A percentile compares a stretch with the other conserved stretches of the same genome.
These are phyloP conservation scores for Calocybe gambosa DNA, from an alignment of 1,284 basidiomycete genomes.

Conservation along the genomic window DNA sequence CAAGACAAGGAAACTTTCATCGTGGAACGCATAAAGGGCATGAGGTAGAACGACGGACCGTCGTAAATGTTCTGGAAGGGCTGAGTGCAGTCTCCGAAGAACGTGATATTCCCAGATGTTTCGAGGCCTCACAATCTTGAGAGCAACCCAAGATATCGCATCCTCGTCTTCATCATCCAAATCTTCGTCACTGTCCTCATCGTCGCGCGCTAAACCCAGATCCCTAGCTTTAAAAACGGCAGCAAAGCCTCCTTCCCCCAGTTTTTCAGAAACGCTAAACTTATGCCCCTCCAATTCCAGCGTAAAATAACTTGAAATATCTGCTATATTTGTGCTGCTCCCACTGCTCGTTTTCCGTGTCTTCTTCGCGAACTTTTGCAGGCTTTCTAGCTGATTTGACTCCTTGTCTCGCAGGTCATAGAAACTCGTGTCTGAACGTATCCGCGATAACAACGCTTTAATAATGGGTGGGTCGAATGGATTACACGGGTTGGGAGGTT, in stretches of 20 bases:
- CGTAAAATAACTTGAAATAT: conserved; percentile 37
- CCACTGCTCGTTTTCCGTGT: conserved; percentile 44
- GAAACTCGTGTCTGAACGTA: conserved; percentile 62
- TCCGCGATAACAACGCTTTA: conserved; percentile 59
- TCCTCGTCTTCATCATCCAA: conserved; percentile 56
- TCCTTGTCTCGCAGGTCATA: conserved; percentile 53
- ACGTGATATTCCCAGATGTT: conserved; percentile 94
- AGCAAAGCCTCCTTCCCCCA: conserved; percentile 97
- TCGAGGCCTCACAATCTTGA: conserved; percentile 90
- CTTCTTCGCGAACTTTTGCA: conserved; percentile 65
- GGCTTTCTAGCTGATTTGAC: conserved; percentile 54
- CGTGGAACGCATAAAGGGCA: conserved; percentile 74
- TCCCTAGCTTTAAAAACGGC: conserved; percentile 84
- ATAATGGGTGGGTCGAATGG: conserved; percentile 74
- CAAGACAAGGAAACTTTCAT: conserved; percentile 89
- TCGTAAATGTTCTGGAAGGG: conserved; percentile 50
- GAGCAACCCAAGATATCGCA: conserved; percentile 58
- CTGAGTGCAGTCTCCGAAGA: conserved; percentile 70
- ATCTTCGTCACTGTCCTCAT: conserved; percentile 50
- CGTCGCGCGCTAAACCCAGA: conserved; percentile 36
- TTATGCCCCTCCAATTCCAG: conserved; percentile 52
- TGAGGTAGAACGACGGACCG: conserved; percentile 71
- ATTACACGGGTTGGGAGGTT: conserved; percentile 83
- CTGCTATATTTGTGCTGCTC: conserved; percentile 32
- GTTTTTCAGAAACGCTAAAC: conserved; percentile 76